These are phyloP conservation scores for Backusella tarrabulga DNA, from an alignment of 192 early-diverging fungal genomes.

Conservation along the genomic window DNA sequence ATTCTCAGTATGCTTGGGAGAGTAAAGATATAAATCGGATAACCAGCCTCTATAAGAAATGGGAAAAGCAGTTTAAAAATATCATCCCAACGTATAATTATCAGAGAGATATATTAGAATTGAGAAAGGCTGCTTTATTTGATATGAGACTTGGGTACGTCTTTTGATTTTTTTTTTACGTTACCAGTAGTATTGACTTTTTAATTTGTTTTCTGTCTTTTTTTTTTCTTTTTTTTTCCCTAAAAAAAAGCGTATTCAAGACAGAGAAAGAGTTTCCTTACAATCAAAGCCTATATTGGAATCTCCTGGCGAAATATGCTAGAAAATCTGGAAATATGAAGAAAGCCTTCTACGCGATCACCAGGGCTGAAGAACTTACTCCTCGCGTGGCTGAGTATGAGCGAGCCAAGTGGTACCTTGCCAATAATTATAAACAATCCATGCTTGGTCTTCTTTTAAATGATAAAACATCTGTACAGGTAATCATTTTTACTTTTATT, in stretches of 20 bases:
- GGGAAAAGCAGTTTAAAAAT: background rate
- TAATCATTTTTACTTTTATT: conserved; percentile 33
- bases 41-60: background rate
- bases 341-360: background rate
- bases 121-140: conserved; percentile 14
- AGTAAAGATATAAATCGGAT: background rate
- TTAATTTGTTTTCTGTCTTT: too few species aligned
- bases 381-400: background rate
- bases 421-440: background rate
- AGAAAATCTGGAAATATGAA: background rate
- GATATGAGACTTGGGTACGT: background rate
- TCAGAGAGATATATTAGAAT: background rate
- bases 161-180: background rate
- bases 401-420: conserved; percentile 5
- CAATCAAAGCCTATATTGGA: background rate
- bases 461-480: background rate
- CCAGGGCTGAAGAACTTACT: background rate
- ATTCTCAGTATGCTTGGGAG: conserved; percentile 1
- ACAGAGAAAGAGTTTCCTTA: background rate
- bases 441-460: background rate
- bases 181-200: background rate
- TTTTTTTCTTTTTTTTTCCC: background rate
- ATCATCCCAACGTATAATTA: background rate
- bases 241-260: background rate
- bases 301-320: conserved; percentile 1